These are phyloP conservation scores for Talaromyces piceae DNA, from an alignment of 2,329 filamentous ascomycete genomes.

Conservation along the genomic window DNA sequence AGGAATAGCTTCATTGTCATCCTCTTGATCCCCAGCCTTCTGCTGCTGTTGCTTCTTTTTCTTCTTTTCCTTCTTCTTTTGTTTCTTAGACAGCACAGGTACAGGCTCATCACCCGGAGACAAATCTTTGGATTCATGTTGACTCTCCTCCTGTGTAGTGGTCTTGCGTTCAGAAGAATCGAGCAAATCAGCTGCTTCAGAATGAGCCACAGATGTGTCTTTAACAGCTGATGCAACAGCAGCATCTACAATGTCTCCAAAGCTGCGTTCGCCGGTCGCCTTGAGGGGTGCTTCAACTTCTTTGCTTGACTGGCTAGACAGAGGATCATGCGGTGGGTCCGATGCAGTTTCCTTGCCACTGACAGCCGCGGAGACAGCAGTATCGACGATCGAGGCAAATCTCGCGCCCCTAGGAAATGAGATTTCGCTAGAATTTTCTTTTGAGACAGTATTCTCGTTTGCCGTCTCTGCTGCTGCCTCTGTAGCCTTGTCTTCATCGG, in stretches of 20 bases:
- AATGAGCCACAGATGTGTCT: neutral
- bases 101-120: constrained; percentile 1
- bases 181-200: neutral
- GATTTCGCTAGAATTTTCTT: neutral
- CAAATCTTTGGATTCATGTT: constrained; percentile 2
- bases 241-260: constrained; percentile 10
- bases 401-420: constrained; percentile 11
- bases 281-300: neutral
- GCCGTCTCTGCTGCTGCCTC: neutral
- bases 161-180: neutral
- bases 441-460: constrained; percentile 10
- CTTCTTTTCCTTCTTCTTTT: constrained; percentile 14
- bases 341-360: constrained; percentile 4
- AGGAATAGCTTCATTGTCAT: neutral
- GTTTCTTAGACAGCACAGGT: constrained; percentile 14
- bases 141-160: constrained; percentile 1
- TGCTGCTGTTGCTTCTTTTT: constrained; percentile 16
- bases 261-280: neutral
- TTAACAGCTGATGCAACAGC: constrained; percentile 4
- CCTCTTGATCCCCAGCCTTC: constrained; percentile 9
- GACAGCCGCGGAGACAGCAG: constrained; percentile 18
- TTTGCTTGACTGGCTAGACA: neutral
- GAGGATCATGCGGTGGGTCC: neutral
- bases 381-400: constrained; percentile 13
- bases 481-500: constrained; percentile 11